Conservation (phyloP, 2,329 filamentous ascomycete species). For the Calonectria hongkongensis region DNA sequence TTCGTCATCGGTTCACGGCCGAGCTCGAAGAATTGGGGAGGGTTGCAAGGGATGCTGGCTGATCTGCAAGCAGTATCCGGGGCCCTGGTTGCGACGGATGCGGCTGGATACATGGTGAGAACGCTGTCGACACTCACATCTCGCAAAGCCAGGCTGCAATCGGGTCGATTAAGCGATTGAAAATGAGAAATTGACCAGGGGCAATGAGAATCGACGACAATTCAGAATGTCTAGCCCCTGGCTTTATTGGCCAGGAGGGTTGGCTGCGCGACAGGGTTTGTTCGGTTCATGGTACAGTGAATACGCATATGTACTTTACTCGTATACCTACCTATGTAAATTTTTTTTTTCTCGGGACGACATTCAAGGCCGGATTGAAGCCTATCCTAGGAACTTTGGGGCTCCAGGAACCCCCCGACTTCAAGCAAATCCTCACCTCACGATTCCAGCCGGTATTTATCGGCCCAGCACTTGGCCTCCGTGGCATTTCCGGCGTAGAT, state of each 20-base stretch:
- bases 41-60: slow-evolving; percentile 50
- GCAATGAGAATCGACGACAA: slow-evolving; percentile 19
- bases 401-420: neutral
- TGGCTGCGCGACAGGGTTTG: slow-evolving; percentile 11
- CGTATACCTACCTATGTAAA: neutral
- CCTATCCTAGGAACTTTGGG: neutral
- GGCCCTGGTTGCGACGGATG: slow-evolving; percentile 51
- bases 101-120: slow-evolving; percentile 45
- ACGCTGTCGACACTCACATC: slow-evolving; percentile 40
- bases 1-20: slow-evolving; percentile 51
- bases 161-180: slow-evolving; percentile 11
- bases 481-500: neutral
- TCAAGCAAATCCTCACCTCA: neutral
- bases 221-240: neutral
- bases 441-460: neutral
- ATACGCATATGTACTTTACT: slow-evolving; percentile 6
- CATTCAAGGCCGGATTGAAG: neutral
- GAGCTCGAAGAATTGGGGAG: slow-evolving; percentile 40
- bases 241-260: slow-evolving; percentile 8
- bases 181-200: slow-evolving; percentile 5
- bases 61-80: slow-evolving; percentile 55
- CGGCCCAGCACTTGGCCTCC: neutral
- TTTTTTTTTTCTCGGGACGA: slow-evolving; percentile 4
- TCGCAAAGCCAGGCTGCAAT: slow-evolving; percentile 23
- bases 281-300: neutral